Percentiles rank a stretch among this genome's conserved stretches.
These are phyloP conservation scores for Sechiopsis laciniata DNA, from an alignment of 306 rosid genomes.

Conservation along the genomic window DNA sequence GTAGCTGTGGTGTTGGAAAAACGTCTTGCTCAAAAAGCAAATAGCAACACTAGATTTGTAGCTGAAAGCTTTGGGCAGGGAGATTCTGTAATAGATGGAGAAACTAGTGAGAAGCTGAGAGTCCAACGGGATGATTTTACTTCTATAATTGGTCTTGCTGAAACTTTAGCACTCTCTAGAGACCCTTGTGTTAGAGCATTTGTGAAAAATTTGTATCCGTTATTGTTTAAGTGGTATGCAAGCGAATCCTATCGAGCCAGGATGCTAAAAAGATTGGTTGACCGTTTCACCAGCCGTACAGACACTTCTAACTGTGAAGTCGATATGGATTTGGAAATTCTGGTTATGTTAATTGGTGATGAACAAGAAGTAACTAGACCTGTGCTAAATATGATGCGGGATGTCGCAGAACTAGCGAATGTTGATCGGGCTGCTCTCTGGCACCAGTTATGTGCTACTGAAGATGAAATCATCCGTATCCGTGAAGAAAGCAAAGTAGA, in stretches of 20 bases:
- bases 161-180: conserved; percentile 78
- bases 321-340: conserved; percentile 78
- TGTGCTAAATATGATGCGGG: conserved; percentile 86
- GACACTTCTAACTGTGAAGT: conserved; percentile 52
- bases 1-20: conserved; percentile 87
- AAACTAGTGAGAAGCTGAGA: conserved; percentile 57
- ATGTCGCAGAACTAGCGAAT: conserved; percentile 83
- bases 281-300: conserved; percentile 63
- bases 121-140: conserved; percentile 77
- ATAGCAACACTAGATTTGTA: conserved; percentile 38
- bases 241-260: conserved; percentile 69
- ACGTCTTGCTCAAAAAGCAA: conserved; percentile 71
- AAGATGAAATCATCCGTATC: conserved; percentile 66
- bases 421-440: conserved; percentile 92
- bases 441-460: conserved; percentile 93
- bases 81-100: conserved; percentile 55
- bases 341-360: conserved; percentile 74
- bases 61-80: conserved; percentile 55
- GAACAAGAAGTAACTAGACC: conserved; percentile 78
- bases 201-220: conserved; percentile 70
- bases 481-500: conserved; percentile 77
- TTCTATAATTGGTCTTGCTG: conserved; percentile 92
- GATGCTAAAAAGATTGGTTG: conserved; percentile 88
- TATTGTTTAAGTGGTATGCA: conserved; percentile 88
- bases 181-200: conserved; percentile 74